These are phyloP conservation scores for Botrytis byssoidea DNA, from an alignment of 2,329 filamentous ascomycete genomes.

Conservation along the genomic window DNA sequence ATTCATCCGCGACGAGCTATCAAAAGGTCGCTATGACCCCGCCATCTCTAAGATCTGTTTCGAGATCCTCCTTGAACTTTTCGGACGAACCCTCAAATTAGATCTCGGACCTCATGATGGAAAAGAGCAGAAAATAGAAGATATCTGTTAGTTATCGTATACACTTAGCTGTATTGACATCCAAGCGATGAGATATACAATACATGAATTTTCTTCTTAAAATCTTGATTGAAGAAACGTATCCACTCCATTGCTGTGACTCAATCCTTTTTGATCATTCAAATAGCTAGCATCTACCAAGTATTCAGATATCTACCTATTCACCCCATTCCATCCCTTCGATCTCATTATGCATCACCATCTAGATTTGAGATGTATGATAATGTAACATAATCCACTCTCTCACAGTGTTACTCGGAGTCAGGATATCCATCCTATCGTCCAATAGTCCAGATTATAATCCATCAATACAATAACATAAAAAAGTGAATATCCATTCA, in stretches of 20 bases:
- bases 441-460: too few relatives aligned
- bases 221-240: neutral
- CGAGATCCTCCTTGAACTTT: constrained; percentile 84
- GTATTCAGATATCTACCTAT: neutral
- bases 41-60: constrained; percentile 85
- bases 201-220: neutral
- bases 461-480: too few relatives aligned
- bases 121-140: constrained; percentile 61
- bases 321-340: neutral
- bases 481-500: too few relatives aligned
- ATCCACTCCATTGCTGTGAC: neutral
- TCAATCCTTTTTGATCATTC: neutral
- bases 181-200: neutral
- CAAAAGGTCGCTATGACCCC: constrained; percentile 91
- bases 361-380: too few relatives aligned
- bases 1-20: constrained; percentile 89
- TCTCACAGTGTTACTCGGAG: too few relatives aligned
- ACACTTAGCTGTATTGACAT: neutral
- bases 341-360: neutral
- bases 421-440: too few relatives aligned
- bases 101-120: constrained; percentile 72
- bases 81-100: constrained; percentile 72
- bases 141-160: constrained; percentile 59
- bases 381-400: too few relatives aligned
- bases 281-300: neutral